phyloP scores from a whole-genome alignment of 495 filamentous ascomycete species.

The Neurospora sublineolata region DNA sequence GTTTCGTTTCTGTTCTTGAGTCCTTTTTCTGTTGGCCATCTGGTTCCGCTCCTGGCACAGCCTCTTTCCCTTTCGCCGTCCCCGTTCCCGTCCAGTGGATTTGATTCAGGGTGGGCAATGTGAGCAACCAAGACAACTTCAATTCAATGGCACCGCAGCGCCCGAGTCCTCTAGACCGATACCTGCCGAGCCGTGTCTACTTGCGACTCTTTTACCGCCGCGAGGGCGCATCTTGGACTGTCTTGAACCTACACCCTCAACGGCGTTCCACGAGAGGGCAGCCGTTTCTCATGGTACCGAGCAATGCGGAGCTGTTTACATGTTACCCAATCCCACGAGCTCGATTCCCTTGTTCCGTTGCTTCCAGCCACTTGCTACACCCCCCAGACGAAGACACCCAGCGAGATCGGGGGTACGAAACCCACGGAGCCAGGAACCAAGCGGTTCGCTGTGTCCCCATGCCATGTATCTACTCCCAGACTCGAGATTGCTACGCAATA shows the following conservation, averaged over 20 bases:
- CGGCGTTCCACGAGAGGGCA: background rate
- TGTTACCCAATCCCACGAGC: background rate
- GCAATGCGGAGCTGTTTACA: background rate
- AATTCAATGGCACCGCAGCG: background rate
- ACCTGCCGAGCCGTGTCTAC: constrained; percentile 6
- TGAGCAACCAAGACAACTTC: background rate
- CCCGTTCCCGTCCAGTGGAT: background rate
- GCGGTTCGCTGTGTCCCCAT: background rate
- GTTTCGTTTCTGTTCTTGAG: background rate
- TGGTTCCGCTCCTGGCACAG: background rate
- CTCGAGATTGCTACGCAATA: background rate
- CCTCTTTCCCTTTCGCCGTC: background rate
- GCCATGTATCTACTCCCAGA: background rate
- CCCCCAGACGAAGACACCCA: background rate
- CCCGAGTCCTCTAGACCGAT: constrained; percentile 2
- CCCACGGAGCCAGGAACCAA: background rate
- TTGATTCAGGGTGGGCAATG: background rate
- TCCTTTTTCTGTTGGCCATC: background rate
- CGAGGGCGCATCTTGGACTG: background rate
- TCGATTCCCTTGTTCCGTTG: background rate
- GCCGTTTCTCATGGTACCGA: background rate
- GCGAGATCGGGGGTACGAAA: background rate
- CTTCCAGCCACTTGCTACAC: background rate
- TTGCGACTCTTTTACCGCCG: background rate
- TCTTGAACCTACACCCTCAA: background rate